Evolutionary conservation across 1,284 basidiomycete species (phyloP).

Genomic region (Moniliella sp.): DNA sequence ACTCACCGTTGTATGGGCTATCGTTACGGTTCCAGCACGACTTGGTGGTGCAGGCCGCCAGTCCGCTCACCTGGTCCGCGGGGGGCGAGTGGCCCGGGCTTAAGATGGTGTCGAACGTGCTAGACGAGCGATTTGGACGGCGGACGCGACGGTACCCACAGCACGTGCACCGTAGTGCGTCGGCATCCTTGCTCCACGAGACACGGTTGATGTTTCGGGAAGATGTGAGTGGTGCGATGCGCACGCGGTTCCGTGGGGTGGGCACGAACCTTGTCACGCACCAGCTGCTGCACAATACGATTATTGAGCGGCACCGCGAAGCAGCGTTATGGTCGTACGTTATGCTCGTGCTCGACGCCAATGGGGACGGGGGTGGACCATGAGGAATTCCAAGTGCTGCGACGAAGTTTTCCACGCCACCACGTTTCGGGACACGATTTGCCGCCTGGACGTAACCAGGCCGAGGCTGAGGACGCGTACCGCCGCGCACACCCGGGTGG

Average conservation of each 20-base stretch:
- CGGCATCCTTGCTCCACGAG: conserved; percentile 6
- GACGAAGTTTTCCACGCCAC: neutral
- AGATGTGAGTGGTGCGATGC: conserved; percentile 5
- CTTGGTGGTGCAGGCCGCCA: neutral
- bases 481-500: no score
- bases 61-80: neutral
- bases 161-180: conserved; percentile 10
- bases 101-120: conserved; percentile 6
- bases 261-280: conserved; percentile 9
- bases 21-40: conserved; percentile 15
- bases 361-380: conserved; percentile 1
- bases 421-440: neutral
- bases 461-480: no score
- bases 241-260: conserved; percentile 8
- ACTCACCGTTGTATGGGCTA: conserved; percentile 11
- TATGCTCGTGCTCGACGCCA: conserved; percentile 8
- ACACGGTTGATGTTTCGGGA: conserved; percentile 8
- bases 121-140: conserved; percentile 10
- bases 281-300: conserved; percentile 10
- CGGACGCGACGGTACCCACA: conserved; percentile 6
- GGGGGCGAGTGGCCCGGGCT: conserved; percentile 9
- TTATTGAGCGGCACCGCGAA: conserved; percentile 18
- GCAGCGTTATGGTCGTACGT: conserved; percentile 21
- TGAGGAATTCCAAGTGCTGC: neutral
- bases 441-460: neutral